A percentile compares a stretch with the other conserved stretches of the same genome.
Conservation (phyloP, 768 basidiomycete species). For the Calocera cornea region DNA sequence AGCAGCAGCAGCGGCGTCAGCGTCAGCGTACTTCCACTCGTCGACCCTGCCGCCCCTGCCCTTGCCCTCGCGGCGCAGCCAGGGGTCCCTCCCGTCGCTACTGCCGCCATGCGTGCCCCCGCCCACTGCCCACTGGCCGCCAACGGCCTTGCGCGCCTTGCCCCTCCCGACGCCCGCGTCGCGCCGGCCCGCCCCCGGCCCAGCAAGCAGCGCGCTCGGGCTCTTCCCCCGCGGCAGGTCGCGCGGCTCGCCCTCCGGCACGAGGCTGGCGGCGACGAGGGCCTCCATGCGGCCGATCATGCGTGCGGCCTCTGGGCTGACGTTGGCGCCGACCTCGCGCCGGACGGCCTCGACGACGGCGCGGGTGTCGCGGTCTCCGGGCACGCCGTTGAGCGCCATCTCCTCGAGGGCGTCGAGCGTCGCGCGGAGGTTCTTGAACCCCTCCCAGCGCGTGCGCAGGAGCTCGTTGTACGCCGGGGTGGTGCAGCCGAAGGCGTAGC, state of each 20-base stretch:
- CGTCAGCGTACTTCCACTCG: not conserved
- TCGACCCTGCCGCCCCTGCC: not conserved
- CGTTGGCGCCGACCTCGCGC: slow-evolving; percentile 35
- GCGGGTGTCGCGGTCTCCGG: slow-evolving; percentile 45
- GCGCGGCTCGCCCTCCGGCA: not conserved
- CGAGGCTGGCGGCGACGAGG: not conserved
- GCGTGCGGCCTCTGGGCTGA: not conserved
- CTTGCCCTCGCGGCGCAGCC: no score
- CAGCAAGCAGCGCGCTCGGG: not conserved
- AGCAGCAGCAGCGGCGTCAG: not conserved
- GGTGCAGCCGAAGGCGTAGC: slow-evolving; percentile 82
- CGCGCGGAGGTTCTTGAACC: slow-evolving; percentile 68
- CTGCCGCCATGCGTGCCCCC: no score
- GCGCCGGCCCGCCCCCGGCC: no score
- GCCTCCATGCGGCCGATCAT: not conserved
- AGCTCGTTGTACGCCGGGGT: slow-evolving; percentile 81
- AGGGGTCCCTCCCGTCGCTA: no score
- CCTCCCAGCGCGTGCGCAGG: slow-evolving; percentile 69
- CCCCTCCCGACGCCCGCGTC: no score
- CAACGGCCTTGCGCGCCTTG: no score
- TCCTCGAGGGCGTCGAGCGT: slow-evolving; percentile 62
- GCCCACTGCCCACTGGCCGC: no score
- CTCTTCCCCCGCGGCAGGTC: not conserved
- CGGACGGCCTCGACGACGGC: slow-evolving; percentile 49
- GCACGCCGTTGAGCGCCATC: slow-evolving; percentile 70